Evolutionary conservation across 164 flowering plant species (phyloP).

Genomic region (Vitis labrusca): DNA sequence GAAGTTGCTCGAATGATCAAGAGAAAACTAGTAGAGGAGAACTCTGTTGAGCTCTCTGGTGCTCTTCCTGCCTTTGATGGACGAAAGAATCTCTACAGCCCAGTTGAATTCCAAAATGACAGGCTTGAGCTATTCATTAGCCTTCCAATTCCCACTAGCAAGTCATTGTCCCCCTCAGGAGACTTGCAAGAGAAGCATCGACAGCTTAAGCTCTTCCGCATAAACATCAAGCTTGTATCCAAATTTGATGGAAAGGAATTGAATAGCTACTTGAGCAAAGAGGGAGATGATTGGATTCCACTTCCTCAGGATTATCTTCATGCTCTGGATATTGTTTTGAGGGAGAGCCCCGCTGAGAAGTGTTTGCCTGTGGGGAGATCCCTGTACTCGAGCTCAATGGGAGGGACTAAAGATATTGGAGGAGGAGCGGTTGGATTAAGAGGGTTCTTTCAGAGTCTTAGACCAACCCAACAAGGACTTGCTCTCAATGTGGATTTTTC

Average conservation of each 20-base stretch:
- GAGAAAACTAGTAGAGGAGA: conserved; percentile 63
- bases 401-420: conserved; percentile 71
- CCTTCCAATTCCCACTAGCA: conserved; percentile 60
- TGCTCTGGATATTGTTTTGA: conserved; percentile 81
- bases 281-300: conserved; percentile 53
- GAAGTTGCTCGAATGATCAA: conserved; percentile 78
- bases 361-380: conserved; percentile 76
- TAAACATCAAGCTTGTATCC: conserved; percentile 72
- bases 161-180: conserved; percentile 14
- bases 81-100: conserved; percentile 72
- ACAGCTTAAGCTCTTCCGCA: conserved; percentile 53
- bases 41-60: conserved; percentile 48
- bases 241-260: conserved; percentile 64
- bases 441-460: conserved; percentile 92
- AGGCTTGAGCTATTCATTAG: conserved; percentile 65
- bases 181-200: conserved; percentile 29
- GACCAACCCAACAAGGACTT: conserved; percentile 93
- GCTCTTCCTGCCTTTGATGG: conserved; percentile 87
- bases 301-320: conserved; percentile 94
- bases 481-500: conserved; percentile 90
- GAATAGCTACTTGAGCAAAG: conserved; percentile 53
- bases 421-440: conserved; percentile 88
- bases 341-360: conserved; percentile 71
- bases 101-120: conserved; percentile 63
- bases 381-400: conserved; percentile 76